Evolutionary conservation across 257 asterid species (phyloP).

Genomic region (Cruciata laevipes): DNA sequence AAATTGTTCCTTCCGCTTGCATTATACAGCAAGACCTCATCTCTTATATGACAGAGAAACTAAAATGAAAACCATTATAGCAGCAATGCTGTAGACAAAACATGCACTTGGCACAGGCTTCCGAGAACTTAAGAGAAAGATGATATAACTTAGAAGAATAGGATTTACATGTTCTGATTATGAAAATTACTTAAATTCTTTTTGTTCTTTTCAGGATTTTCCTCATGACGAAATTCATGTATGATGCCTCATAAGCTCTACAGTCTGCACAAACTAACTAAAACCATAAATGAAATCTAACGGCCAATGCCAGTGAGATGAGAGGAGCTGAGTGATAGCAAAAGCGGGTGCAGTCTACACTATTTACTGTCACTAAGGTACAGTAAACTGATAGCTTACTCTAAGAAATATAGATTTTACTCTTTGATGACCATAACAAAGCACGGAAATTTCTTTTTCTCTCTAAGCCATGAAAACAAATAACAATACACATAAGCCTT

Average conservation of each 20-base stretch:
- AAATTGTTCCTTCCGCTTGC: no score
- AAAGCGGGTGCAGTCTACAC: background rate
- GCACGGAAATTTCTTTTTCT: no score
- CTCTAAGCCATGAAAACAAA: no score
- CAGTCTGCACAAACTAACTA: background rate
- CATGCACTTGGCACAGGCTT: no score
- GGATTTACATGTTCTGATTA: no score
- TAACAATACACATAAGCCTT: no score
- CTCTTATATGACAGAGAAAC: background rate
- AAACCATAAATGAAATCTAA: background rate
- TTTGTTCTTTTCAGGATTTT: no score
- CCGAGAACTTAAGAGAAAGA: no score
- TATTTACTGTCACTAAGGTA: background rate
- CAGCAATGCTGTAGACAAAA: no score
- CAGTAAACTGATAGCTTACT: background rate
- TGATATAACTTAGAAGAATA: no score
- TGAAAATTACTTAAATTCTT: no score
- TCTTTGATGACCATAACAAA: no score
- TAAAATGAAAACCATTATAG: background rate
- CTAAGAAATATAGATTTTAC: background rate
- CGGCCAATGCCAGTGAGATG: background rate
- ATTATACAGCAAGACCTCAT: background rate
- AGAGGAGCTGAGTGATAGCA: background rate
- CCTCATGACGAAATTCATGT: background rate
- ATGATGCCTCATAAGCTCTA: background rate